phyloP scores from a whole-genome alignment of 768 basidiomycete species.

The Agrocybe pediades region DNA sequence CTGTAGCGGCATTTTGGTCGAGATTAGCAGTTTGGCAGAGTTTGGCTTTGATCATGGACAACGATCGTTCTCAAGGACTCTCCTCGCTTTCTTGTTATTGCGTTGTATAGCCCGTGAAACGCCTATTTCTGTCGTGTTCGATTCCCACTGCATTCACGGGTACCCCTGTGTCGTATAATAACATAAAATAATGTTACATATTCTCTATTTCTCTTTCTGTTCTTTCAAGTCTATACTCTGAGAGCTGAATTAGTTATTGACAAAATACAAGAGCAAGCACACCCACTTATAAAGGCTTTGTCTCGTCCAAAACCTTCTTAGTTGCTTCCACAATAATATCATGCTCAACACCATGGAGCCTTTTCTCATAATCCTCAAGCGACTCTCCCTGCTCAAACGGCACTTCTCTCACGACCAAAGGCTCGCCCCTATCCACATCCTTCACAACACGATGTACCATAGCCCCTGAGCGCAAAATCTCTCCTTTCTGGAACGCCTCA shows the following conservation, averaged over 20 bases:
- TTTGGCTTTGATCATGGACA: constrained; percentile 8
- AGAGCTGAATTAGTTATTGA: not conserved
- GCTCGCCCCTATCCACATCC: constrained; percentile 92
- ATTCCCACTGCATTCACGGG: too few species aligned
- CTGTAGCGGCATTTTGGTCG: not conserved
- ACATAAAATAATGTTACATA: constrained; percentile 9
- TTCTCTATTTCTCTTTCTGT: not conserved
- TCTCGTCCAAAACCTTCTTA: constrained; percentile 62
- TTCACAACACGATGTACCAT: constrained; percentile 96
- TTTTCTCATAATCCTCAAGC: constrained; percentile 68
- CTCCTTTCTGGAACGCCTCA: constrained; percentile 83
- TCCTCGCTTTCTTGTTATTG: too few species aligned
- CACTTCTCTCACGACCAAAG: constrained; percentile 80
- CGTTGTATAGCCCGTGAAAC: too few species aligned
- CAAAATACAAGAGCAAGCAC: not conserved
- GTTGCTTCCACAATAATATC: constrained; percentile 89
- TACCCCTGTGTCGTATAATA: not conserved
- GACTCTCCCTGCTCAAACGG: constrained; percentile 72
- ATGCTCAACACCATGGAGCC: constrained; percentile 86
- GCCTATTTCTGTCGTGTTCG: too few species aligned
- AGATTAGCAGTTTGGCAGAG: constrained; percentile 10
- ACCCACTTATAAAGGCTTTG: constrained; percentile 31
- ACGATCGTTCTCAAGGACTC: not conserved
- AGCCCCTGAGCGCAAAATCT: constrained; percentile 75
- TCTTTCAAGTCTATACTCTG: not conserved